These are phyloP conservation scores for Trichoderma sp. DNA, from an alignment of 2,329 filamentous ascomycete genomes.

Conservation along the genomic window DNA sequence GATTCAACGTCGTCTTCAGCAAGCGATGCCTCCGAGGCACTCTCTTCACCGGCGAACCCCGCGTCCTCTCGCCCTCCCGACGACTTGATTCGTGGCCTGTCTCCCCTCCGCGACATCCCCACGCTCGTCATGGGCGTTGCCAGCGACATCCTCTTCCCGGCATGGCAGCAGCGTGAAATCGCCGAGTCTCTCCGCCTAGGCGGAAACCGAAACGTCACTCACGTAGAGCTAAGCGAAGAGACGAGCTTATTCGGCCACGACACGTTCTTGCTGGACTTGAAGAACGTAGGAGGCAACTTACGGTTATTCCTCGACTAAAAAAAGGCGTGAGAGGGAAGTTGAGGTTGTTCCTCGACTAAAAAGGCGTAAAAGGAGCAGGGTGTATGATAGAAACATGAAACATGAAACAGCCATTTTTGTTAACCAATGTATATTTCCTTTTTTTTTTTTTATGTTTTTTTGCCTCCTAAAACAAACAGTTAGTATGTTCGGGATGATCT, in stretches of 20 bases:
- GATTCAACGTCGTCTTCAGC: conserved; percentile 28
- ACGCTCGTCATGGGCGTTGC: conserved; percentile 91
- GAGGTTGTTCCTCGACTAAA: conserved; percentile 67
- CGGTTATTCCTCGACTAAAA: conserved; percentile 67
- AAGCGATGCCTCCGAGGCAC: conserved; percentile 36
- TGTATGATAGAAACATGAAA: background rate
- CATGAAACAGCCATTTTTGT: background rate
- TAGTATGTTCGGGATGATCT: background rate
- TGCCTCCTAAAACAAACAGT: background rate
- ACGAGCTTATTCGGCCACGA: conserved; percentile 95
- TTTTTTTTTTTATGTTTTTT: background rate
- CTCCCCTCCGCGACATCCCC: conserved; percentile 71
- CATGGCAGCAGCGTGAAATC: conserved; percentile 96
- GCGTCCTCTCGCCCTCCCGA: conserved; percentile 62
- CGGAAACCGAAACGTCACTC: conserved; percentile 80
- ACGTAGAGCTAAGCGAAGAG: conserved; percentile 92
- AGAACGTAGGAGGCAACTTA: conserved; percentile 86
- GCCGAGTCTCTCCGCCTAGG: conserved; percentile 75
- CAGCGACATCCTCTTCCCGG: conserved; percentile 94
- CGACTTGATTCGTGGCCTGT: conserved; percentile 77
- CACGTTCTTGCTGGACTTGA: conserved; percentile 88
- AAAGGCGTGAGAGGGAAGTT: conserved; percentile 62
- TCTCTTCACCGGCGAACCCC: conserved; percentile 26
- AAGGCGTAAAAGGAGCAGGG: background rate
- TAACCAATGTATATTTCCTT: background rate